Percentiles rank a stretch among this genome's conserved stretches.
phyloP scores from a whole-genome alignment of 805 yeast species.

The Tetrapisispora phaffii region DNA sequence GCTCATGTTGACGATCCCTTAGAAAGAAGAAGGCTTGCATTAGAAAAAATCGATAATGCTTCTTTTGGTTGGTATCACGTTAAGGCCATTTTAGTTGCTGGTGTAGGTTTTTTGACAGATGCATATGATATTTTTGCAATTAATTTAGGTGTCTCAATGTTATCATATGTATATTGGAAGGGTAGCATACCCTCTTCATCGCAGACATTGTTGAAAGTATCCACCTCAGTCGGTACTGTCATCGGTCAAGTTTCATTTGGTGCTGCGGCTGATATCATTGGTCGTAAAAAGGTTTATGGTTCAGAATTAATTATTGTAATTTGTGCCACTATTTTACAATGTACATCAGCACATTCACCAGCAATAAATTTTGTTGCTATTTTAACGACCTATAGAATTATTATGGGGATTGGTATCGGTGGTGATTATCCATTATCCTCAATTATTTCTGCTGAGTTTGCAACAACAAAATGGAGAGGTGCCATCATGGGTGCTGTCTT shows the following conservation, averaged over 20 bases:
- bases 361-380: conserved; percentile 68
- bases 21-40: conserved; percentile 78
- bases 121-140: conserved; percentile 89
- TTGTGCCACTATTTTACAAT: conserved; percentile 66
- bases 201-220: conserved; percentile 66
- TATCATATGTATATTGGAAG: conserved; percentile 66
- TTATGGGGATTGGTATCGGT: conserved; percentile 95
- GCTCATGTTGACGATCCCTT: conserved; percentile 77
- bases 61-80: conserved; percentile 74
- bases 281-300: conserved; percentile 86
- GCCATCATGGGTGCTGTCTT: conserved; percentile 94
- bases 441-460: conserved; percentile 84
- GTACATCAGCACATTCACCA: conserved; percentile 60
- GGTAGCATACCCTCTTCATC: conserved; percentile 60
- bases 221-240: conserved; percentile 90
- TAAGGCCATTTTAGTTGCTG: conserved; percentile 75
- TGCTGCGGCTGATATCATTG: conserved; percentile 66
- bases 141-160: conserved; percentile 70
- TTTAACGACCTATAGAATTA: conserved; percentile 65
- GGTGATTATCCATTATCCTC: conserved; percentile 94
- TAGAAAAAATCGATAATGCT: conserved; percentile 75
- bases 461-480: conserved; percentile 96
- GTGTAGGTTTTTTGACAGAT: conserved; percentile 91
- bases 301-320: conserved; percentile 78
- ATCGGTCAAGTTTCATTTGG: conserved; percentile 86